Percentiles rank a stretch among this genome's conserved stretches.
Evolutionary conservation across 441 rosid species (phyloP).

Genomic region (Erysimum pusillum): DNA sequence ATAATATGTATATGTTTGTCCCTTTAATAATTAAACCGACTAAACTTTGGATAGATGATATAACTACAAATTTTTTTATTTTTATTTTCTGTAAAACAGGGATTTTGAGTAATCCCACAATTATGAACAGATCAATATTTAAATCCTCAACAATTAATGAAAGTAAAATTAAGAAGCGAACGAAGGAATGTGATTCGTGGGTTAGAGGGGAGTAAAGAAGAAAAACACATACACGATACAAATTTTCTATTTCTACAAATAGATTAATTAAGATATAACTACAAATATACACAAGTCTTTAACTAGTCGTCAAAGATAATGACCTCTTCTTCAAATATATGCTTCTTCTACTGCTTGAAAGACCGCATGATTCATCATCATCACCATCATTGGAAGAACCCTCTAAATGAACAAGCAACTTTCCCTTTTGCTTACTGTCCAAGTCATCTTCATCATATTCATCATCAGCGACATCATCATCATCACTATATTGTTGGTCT

Average conservation of each 20-base stretch:
- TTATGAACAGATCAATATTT: no score
- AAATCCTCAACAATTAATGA: no score
- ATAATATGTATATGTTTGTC: no score
- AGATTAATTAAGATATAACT: neutral
- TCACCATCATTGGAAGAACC: conserved; percentile 53
- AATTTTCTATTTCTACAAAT: neutral
- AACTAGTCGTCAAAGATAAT: conserved; percentile 29
- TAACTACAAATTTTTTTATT: neutral
- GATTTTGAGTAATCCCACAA: no score
- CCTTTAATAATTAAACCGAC: no score
- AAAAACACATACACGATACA: no score
- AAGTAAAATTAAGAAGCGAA: no score
- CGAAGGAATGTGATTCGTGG: no score
- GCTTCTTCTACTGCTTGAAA: conserved; percentile 50
- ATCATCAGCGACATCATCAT: conserved; percentile 40
- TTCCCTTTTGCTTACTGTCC: conserved; percentile 45
- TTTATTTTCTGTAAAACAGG: no score
- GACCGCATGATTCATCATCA: conserved; percentile 39
- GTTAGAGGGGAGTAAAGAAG: no score
- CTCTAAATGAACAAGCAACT: conserved; percentile 48
- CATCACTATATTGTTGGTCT: conserved; percentile 26
- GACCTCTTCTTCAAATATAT: conserved; percentile 55
- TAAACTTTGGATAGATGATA: neutral
- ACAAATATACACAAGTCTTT: neutral
- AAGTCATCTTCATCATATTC: conserved; percentile 45